Base-by-base conservation (phyloP, 352 stramenopile genomes). In the Thraustochytrium striatum region DNA sequence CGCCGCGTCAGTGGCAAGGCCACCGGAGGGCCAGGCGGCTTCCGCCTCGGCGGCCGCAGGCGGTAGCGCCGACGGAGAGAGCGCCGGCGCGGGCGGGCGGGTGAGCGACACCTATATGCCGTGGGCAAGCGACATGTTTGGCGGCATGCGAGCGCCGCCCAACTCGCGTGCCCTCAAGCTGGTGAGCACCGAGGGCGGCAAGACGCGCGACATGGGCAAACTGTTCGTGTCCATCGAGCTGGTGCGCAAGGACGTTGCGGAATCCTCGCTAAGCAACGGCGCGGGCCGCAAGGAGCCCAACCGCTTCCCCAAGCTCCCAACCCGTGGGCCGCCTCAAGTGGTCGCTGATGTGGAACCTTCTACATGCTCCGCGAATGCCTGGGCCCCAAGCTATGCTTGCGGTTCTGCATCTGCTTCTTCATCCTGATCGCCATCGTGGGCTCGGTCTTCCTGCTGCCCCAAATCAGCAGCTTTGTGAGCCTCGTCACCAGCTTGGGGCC, bases 301-400 rank as follows among this genome's bases (percentile, higher is more conserved):
- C 86, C 92, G 92, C 75, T 93, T 93, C 69, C 93, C 93, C 36
- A 95, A 95, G 82, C 85, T 96, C 38, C 92, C 92, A 90, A 9
- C 92, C 92, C 9, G 89, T 89, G 32, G 93, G 92, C 8, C 87
- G 93, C 8, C 83, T 97, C 1, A 93, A 93, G 2, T 83, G 93
- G 28, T 89, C 87, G 16, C 86, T 94, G 72, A 57, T 79, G 13
- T 79, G 69, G 69, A 96, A 96, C 82, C 91, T 95, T 95, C 83
- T 92, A 92, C 82, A 85, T 96, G 5, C 86, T 93, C 57, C 91
- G 89, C 75, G 89, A 94, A 41, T 75, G 95, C 47, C 83, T 95
- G 19, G 91, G 91, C 8, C 91, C 91, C 28, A 89, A 87, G 5
- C 91, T 96, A 47, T 95, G 89, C 86, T 85, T 93, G 55, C 86